A percentile compares a stretch with the other conserved stretches of the same genome.
These are phyloP conservation scores for Thermomyces lanuginosus DNA, from an alignment of 2,329 filamentous ascomycete genomes.

Conservation along the genomic window DNA sequence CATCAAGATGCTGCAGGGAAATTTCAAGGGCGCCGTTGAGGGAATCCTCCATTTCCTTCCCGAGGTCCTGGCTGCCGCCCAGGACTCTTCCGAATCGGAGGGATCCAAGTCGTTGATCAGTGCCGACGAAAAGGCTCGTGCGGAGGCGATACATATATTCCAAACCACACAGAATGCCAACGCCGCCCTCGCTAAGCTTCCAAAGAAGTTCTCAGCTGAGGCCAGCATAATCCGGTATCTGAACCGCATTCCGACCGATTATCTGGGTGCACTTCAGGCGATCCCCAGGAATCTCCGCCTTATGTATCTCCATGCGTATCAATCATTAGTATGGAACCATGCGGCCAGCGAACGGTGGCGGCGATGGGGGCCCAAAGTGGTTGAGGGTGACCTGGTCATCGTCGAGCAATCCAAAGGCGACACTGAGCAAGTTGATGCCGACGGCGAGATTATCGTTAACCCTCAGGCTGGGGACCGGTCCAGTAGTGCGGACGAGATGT, in stretches of 20 bases:
- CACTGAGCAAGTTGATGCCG: constrained; percentile 34
- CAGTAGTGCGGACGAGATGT: constrained; percentile 38
- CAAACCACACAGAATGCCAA: constrained; percentile 41
- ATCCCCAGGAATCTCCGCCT: constrained; percentile 70
- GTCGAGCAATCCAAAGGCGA: constrained; percentile 37
- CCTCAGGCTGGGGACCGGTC: constrained; percentile 43
- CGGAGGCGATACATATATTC: constrained; percentile 63
- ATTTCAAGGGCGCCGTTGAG: constrained; percentile 66
- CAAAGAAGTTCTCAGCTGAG: constrained; percentile 70
- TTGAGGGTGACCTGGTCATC: constrained; percentile 74
- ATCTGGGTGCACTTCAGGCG: constrained; percentile 59
- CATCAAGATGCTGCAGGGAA: constrained; percentile 62
- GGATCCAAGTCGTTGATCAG: constrained; percentile 36
- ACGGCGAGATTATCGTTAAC: constrained; percentile 50
- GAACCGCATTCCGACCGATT: constrained; percentile 45
- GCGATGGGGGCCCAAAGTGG: constrained; percentile 52
- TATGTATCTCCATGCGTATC: constrained; percentile 96
- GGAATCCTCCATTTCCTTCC: constrained; percentile 59
- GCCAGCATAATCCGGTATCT: constrained; percentile 63
- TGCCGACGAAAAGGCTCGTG: constrained; percentile 62
- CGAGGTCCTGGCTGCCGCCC: constrained; percentile 40
- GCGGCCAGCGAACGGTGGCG: constrained; percentile 68
- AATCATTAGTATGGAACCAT: constrained; percentile 86
- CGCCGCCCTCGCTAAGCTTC: constrained; percentile 51
- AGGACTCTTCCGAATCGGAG: constrained; percentile 28